phyloP scores from a whole-genome alignment of 306 rosid genomes.

The Ammopiptanthus mongolicus region DNA sequence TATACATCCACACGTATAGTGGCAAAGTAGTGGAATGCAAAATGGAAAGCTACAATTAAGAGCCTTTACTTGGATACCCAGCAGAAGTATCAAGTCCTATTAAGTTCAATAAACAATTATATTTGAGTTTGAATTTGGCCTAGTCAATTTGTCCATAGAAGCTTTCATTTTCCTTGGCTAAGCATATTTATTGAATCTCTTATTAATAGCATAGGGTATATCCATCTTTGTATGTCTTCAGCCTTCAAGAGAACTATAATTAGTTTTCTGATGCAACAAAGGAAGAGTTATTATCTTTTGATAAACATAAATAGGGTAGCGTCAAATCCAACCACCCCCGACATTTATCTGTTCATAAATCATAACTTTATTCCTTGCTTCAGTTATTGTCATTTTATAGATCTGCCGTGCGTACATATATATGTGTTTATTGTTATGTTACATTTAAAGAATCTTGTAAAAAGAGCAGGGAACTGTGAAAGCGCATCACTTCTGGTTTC shows the following conservation, averaged over 20 bases:
- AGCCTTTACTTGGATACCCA: not conserved
- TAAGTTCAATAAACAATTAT: not conserved
- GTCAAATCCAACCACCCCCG: not conserved
- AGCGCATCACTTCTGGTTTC: not conserved
- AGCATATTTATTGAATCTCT: too few species aligned
- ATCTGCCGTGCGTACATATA: not conserved
- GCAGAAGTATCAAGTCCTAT: not conserved
- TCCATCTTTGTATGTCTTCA: too few species aligned
- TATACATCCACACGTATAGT: not conserved
- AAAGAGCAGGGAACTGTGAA: not conserved
- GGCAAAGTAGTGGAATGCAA: not conserved
- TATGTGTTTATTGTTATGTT: not conserved
- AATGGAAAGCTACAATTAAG: not conserved
- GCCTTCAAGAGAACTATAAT: too few species aligned
- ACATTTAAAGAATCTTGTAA: not conserved
- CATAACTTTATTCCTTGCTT: slow-evolving; percentile 9
- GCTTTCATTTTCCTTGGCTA: not conserved
- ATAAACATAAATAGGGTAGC: not conserved
- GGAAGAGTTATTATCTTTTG: not conserved
- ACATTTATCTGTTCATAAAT: not conserved
- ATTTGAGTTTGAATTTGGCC: not conserved
- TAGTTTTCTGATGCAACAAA: not conserved
- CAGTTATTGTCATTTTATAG: not conserved
- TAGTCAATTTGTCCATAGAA: not conserved
- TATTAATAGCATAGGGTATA: too few species aligned